Evolutionary conservation across 2,329 filamentous ascomycete species (phyloP), one percentile per base, ranked within the genome.

Genomic region (Didymella pinodella): DNA sequence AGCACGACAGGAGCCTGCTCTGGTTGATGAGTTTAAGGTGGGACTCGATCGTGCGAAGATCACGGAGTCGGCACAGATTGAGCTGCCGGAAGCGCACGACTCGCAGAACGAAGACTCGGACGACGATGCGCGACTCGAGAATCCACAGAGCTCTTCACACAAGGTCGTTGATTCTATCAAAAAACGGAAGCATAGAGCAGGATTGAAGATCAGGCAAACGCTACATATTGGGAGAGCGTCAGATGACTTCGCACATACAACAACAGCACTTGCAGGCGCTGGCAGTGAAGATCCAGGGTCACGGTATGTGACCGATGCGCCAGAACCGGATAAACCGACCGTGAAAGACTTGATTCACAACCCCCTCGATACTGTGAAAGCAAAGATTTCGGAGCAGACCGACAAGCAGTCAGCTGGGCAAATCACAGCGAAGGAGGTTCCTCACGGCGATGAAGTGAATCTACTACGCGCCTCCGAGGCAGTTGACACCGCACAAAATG

Each of bases 361-460:
- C 45, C 72, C 71, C 8, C 46, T 74, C 28, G 66, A 71, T 11
- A 69, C 67, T 0, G 53, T 71, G 10, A 73, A 65, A 34, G 49
- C 62, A 0, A 73, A 69, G 29, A 48, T 69, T 1, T 67, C 64
- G 16, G 57, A 55, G 20, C 65, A 69, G 18, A 62, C 68, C 18
- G 68, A 65, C 18, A 62, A 71, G n/a, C 54, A 74, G 47, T 46
- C 68, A 1, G 69, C 72, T 12, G 67, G 63, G 8, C 70, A 74
- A 18, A 62, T 75, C 20, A 68, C 66, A 69, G 80, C 86, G 11
- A 88, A 77, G 78, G 73, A 77, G 44, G 59, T 77, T 7, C 68
- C 78, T 4, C 72, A 77, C 47, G 70, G 75, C 10, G 65, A 73
- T 18, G 73, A 79, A 14, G 69, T 79, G 1, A 70, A 78, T 26